These are phyloP conservation scores for Wickerhamiella infanticola DNA, from an alignment of 1,139 yeast species.

Conservation along the genomic window DNA sequence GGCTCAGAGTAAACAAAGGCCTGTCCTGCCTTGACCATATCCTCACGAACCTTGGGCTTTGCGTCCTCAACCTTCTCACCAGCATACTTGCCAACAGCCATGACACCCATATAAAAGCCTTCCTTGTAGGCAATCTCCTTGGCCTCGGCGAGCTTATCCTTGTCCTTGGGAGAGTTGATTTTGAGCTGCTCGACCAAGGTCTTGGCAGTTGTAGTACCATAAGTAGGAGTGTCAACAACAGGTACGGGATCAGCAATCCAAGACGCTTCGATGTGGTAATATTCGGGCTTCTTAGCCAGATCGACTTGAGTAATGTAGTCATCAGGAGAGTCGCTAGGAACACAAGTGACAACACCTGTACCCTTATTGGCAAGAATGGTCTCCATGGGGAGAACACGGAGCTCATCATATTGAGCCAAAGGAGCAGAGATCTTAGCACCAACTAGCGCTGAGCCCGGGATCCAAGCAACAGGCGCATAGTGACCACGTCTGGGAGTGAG, in stretches of 20 bases:
- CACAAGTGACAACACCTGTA: constrained; percentile 98
- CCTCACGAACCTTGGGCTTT: constrained; percentile 73
- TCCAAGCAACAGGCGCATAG: constrained; percentile 41
- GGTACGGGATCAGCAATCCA: constrained; percentile 61
- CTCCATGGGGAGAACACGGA: constrained; percentile 93
- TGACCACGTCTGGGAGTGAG: constrained; percentile 80
- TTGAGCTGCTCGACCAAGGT: constrained; percentile 69
- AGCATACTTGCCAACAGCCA: constrained; percentile 65
- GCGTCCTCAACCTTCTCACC: constrained; percentile 89
- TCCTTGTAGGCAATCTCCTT: constrained; percentile 93
- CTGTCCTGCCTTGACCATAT: constrained; percentile 56
- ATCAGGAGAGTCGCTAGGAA: constrained; percentile 96
- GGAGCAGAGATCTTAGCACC: constrained; percentile 88
- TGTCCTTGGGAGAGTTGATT: constrained; percentile 89
- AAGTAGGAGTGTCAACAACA: constrained; percentile 63
- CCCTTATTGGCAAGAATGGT: constrained; percentile 90
- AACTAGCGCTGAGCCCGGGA: constrained; percentile 59
- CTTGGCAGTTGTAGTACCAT: constrained; percentile 85
- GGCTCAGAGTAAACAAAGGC: constrained; percentile 94
- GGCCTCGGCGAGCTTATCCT: constrained; percentile 74
- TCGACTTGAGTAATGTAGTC: constrained; percentile 80
- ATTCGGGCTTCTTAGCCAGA: constrained; percentile 78
- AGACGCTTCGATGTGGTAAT: constrained; percentile 65
- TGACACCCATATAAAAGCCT: constrained; percentile 82
- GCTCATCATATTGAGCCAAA: constrained; percentile 48